Conservation (phyloP, 2,329 filamentous ascomycete genomes). For the Xylaria hypoxylon region DNA sequence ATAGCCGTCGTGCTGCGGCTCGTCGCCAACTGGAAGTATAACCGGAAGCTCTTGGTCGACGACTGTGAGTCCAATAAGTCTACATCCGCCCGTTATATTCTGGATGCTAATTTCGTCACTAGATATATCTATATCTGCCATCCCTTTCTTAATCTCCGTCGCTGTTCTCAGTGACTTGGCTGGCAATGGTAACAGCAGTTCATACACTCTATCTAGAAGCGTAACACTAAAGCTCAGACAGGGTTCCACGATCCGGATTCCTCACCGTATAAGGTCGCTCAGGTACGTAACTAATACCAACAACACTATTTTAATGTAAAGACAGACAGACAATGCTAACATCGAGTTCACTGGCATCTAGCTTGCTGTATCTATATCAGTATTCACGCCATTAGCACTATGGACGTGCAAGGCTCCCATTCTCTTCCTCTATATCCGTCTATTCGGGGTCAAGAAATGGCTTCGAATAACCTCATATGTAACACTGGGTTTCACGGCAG, state of each 20-base stretch:
- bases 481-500: constrained; percentile 28
- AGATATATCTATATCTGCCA: constrained; percentile 37
- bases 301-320: neutral
- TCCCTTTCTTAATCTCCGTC: constrained; percentile 33
- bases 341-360: neutral
- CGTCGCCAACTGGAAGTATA: constrained; percentile 38
- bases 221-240: constrained; percentile 21
- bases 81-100: neutral
- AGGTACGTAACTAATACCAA: constrained; percentile 19
- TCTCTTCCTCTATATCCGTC: constrained; percentile 37
- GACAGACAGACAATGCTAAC: constrained; percentile 1
- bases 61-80: constrained; percentile 33
- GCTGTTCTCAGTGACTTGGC: constrained; percentile 30
- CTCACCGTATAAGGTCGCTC: constrained; percentile 28
- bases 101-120: constrained; percentile 1
- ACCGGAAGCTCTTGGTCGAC: constrained; percentile 33
- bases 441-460: constrained; percentile 39
- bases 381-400: constrained; percentile 28
- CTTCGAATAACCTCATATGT: constrained; percentile 27
- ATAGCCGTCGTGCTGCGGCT: constrained; percentile 34
- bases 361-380: constrained; percentile 34
- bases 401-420: constrained; percentile 41
- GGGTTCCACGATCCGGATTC: constrained; percentile 35
- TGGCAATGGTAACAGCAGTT: constrained; percentile 33
- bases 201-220: neutral